Percentiles rank a stretch among this genome's conserved stretches.
Evolutionary conservation across 352 stramenopile species (phyloP).

Genomic region (Phytophthora pistaciae): DNA sequence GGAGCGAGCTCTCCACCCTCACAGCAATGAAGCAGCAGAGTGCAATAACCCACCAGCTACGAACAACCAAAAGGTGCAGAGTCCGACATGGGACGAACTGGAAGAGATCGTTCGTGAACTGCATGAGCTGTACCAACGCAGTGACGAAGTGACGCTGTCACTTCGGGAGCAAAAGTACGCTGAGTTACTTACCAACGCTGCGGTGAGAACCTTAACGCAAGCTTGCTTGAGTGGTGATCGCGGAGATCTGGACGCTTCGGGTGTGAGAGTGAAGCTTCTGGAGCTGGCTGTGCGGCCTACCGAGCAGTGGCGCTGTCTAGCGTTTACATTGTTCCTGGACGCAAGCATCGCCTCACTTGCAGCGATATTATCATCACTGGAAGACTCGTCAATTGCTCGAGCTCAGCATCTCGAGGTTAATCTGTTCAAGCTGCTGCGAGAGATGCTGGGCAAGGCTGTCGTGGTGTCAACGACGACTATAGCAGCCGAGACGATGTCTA

Average conservation of each 20-base stretch:
- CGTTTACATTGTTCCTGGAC: constrained; percentile 52
- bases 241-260: constrained; percentile 23
- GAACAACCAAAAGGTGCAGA: constrained; percentile 11
- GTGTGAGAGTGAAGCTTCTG: constrained; percentile 49
- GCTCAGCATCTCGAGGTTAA: constrained; percentile 29
- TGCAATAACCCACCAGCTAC: background rate
- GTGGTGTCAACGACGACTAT: constrained; percentile 41
- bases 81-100: constrained; percentile 36
- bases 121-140: constrained; percentile 36
- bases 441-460: constrained; percentile 60
- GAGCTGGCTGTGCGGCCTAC: constrained; percentile 51
- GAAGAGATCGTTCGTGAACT: constrained; percentile 48
- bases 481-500: background rate
- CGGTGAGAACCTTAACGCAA: constrained; percentile 32
- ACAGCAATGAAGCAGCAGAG: background rate
- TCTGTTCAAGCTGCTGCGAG: constrained; percentile 52
- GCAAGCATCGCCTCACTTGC: constrained; percentile 28
- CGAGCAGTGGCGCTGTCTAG: constrained; percentile 42
- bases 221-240: constrained; percentile 17
- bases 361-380: constrained; percentile 20
- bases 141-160: constrained; percentile 17
- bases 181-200: constrained; percentile 24
- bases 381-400: constrained; percentile 4
- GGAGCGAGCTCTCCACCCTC: constrained; percentile 26
- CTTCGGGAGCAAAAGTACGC: constrained; percentile 35